These are phyloP conservation scores for Psilocybe mexicana DNA, from an alignment of 1,284 basidiomycete species.

Conservation along the genomic window DNA sequence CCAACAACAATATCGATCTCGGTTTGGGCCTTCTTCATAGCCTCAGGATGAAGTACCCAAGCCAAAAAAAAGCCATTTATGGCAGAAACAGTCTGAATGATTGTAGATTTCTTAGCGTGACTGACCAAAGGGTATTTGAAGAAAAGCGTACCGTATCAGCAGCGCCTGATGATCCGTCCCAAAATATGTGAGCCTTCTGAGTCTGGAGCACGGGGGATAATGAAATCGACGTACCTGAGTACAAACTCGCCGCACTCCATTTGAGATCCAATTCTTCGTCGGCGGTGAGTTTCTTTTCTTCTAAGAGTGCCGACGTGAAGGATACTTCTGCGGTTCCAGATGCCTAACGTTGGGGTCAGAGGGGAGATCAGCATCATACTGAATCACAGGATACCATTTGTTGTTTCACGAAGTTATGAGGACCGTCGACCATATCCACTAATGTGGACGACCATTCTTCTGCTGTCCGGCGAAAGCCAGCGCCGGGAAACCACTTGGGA, in stretches of 20 bases:
- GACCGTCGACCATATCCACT: constrained; percentile 52
- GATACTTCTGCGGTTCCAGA: constrained; percentile 52
- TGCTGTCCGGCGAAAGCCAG: constrained; percentile 56
- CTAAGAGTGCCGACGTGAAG: constrained; percentile 51
- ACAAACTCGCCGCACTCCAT: constrained; percentile 62
- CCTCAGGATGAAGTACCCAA: constrained; percentile 52
- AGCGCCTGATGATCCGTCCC: constrained; percentile 34
- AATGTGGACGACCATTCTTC: constrained; percentile 50
- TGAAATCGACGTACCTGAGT: constrained; percentile 43
- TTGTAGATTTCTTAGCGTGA: background rate
- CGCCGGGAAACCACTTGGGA: constrained; percentile 67
- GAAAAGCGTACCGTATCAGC: constrained; percentile 47
- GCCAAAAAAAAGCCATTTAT: constrained; percentile 55
- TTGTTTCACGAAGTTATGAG: constrained; percentile 58
- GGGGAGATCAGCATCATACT: background rate
- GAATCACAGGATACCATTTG: constrained; percentile 47
- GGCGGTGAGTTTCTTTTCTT: constrained; percentile 42
- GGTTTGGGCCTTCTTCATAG: constrained; percentile 53
- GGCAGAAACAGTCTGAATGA: constrained; percentile 47
- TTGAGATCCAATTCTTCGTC: constrained; percentile 58
- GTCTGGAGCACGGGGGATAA: background rate
- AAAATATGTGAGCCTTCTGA: background rate
- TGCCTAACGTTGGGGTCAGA: constrained; percentile 34
- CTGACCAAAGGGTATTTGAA: background rate
- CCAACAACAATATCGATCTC: constrained; percentile 68